These are phyloP conservation scores for Centrapalus pauciflorus DNA, from an alignment of 129 eudicot genomes.

Conservation along the genomic window DNA sequence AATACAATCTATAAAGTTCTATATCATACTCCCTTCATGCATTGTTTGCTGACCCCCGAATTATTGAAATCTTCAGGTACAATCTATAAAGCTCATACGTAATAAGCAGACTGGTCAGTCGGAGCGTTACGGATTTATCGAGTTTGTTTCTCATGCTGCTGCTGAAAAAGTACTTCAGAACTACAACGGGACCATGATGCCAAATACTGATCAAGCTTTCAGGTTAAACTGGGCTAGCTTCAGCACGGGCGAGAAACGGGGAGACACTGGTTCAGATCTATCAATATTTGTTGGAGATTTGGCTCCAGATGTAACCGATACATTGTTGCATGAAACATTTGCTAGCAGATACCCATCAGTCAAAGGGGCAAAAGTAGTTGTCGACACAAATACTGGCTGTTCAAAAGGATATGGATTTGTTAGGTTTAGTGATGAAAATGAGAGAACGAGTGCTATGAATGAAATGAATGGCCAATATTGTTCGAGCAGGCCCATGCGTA, in stretches of 20 bases:
- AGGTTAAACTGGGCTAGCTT: slow-evolving; percentile 96
- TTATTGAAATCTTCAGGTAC: too few species aligned
- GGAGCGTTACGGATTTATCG: slow-evolving; percentile 86
- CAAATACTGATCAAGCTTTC: slow-evolving; percentile 66
- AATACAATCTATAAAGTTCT: too few species aligned
- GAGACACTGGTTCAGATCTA: slow-evolving; percentile 58
- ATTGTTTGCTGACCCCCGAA: too few species aligned
- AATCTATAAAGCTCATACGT: slow-evolving; percentile 72
- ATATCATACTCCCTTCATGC: too few species aligned
- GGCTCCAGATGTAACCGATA: slow-evolving; percentile 83
- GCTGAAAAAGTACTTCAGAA: slow-evolving; percentile 78
- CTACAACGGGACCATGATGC: slow-evolving; percentile 66
- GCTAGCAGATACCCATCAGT: slow-evolving; percentile 71
- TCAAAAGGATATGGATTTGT: slow-evolving; percentile 94
- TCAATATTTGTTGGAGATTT: slow-evolving; percentile 90
- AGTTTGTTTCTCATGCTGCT: slow-evolving; percentile 68
- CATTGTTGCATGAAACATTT: slow-evolving; percentile 65
- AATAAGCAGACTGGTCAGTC: slow-evolving; percentile 84
- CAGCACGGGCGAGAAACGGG: slow-evolving; percentile 71
- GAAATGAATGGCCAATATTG: slow-evolving; percentile 91
- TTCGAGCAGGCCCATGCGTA: slow-evolving; percentile 79
- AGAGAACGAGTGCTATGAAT: slow-evolving; percentile 71
- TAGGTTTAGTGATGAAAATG: slow-evolving; percentile 90
- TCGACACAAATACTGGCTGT: slow-evolving; percentile 73
- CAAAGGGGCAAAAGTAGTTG: slow-evolving; percentile 90